Conservation (phyloP, 208 protist species). For the Trypanosoma caninum region DNA sequence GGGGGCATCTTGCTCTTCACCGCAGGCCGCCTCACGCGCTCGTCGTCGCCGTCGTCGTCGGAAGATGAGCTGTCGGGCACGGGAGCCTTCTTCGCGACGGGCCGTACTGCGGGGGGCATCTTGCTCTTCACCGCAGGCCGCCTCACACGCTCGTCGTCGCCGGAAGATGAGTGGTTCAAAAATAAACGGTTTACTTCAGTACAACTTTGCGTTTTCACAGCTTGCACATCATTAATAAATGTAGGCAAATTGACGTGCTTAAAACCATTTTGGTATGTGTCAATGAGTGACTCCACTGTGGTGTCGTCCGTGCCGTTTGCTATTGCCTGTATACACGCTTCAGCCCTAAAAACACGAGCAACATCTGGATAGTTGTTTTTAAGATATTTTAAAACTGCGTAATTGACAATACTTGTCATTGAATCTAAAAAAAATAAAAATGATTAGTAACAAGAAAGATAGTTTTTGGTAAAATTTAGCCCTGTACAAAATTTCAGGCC, state of each 20-base stretch:
- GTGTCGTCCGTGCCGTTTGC: slow-evolving; percentile 4
- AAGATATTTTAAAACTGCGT: slow-evolving; percentile 52
- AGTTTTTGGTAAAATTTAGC: background rate
- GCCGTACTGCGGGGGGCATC: too few relatives aligned
- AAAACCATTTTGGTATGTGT: background rate
- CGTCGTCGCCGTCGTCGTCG: slow-evolving; percentile 45
- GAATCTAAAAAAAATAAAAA: slow-evolving; percentile 6
- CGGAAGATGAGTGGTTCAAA: background rate
- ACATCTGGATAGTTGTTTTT: slow-evolving; percentile 32
- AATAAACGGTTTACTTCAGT: too few relatives aligned
- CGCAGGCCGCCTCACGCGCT: slow-evolving; percentile 43
- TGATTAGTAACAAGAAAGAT: slow-evolving; percentile 22
- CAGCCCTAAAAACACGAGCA: slow-evolving; percentile 33
- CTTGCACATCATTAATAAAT: slow-evolving; percentile 26
- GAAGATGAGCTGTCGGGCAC: slow-evolving; percentile 25
- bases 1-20: slow-evolving; percentile 24
- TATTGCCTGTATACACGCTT: slow-evolving; percentile 3
- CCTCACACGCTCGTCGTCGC: too few relatives aligned
- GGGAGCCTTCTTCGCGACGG: slow-evolving; percentile 31
- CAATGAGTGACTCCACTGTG: slow-evolving; percentile 26
- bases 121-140: too few relatives aligned
- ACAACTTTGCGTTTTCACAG: slow-evolving; percentile 23
- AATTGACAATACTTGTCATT: slow-evolving; percentile 51
- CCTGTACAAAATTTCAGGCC: background rate
- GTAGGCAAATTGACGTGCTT: background rate